Evolutionary conservation across 2,329 filamentous ascomycete genomes (phyloP), one percentile per base, ranked within the genome.

Genomic region (Coniochaeta sp.): DNA sequence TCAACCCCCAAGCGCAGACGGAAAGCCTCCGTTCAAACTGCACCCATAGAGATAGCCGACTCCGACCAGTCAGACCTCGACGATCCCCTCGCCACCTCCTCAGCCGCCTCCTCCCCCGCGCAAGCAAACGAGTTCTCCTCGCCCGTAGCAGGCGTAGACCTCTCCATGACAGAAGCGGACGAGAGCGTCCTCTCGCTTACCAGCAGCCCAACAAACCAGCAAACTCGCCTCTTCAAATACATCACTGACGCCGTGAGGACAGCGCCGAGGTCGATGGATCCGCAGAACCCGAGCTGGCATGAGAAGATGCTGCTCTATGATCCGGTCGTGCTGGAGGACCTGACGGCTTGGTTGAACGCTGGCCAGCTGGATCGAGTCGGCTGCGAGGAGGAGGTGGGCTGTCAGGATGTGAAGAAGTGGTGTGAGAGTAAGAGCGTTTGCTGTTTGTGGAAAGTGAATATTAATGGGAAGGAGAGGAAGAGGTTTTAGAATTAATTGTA

Each of bases 261-360:
- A 1, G 72, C 75, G 4, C 74, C 81, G 3, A 72, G 72, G 12
- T 74, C 78, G 0, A 71, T 60, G 4, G 72, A 84, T 56, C 68
- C 75, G 1, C 56, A 57, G 6, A 64, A 76, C 2, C 82, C 82
- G 13, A 90, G 82, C 2, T 97, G 91, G 89, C 78, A 95, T 60
- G 90, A 97, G 68, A 95, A 91, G 70, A 96, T 99, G 46, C 74
- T 97, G 6, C 81, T 97, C 65, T 97, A 95, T 64, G 91, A 97
- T 61, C 90, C 92, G 0, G 86, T 99, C 40, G 77, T 94, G 1
- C 69, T 96, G 0, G 92, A 97, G 67, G 91, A 96, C 57, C 72
- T 99, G 13, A 80, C 91, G 0, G 70, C 73, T 0, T 97, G 91
- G 87, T 70, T 97, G 14, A 96, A 96, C 59, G 77, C 77, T 3